Percentiles rank a stretch among this genome's conserved stretches.
phyloP scores from a whole-genome alignment of 2,329 filamentous ascomycete genomes.

The Stylonectria norvegica region DNA sequence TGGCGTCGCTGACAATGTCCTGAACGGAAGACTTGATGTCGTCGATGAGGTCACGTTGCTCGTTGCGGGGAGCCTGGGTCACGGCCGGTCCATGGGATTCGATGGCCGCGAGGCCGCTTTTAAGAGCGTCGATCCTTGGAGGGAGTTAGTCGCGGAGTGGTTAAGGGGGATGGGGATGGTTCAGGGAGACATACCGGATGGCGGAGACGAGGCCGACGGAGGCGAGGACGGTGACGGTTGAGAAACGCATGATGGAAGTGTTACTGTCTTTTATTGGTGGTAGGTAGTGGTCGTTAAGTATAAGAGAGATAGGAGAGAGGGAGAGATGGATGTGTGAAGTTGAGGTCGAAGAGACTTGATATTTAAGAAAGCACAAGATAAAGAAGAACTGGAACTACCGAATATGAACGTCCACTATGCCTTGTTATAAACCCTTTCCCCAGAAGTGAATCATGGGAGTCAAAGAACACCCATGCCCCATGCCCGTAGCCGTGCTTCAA shows the following conservation, averaged over 20 bases:
- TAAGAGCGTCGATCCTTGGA: no score
- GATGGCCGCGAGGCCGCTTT: no score
- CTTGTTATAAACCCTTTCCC: no score
- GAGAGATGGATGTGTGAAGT: background rate
- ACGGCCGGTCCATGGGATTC: no score
- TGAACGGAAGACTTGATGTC: conserved; percentile 9
- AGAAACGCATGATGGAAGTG: conserved; percentile 21
- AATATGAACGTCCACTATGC: no score
- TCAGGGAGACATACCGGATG: conserved; percentile 4
- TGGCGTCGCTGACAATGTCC: conserved; percentile 1
- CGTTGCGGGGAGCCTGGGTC: conserved; percentile 13
- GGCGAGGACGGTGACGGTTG: conserved; percentile 21
- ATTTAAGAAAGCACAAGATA: no score
- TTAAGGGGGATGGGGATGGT: background rate
- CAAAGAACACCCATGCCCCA: no score
- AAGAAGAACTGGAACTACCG: no score
- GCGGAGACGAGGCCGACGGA: conserved; percentile 21
- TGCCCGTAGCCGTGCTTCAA: no score
- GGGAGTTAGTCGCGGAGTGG: no score
- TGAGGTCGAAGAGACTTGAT: background rate
- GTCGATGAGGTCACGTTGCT: conserved; percentile 14
- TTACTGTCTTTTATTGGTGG: background rate
- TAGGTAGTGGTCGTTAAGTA: background rate
- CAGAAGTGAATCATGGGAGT: background rate
- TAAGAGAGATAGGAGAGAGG: no score